A percentile compares a stretch with the other conserved stretches of the same genome.
Conservation (phyloP, 192 early-diverging fungal genomes). For the Podila horticola region DNA sequence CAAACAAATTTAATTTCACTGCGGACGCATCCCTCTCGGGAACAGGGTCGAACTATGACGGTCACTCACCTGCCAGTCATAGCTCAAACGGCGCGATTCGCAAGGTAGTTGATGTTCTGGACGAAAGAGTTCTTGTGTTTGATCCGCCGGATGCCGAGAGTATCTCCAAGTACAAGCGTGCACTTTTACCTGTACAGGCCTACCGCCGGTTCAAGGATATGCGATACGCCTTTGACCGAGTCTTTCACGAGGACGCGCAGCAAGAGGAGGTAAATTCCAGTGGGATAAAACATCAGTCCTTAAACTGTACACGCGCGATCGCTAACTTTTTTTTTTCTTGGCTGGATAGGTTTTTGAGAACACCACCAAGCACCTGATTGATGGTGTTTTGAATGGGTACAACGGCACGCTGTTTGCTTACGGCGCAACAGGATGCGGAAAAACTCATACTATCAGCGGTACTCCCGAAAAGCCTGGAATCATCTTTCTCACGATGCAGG, state of each 20-base stretch:
- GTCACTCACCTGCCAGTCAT: slow-evolving; percentile 3
- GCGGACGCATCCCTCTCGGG: slow-evolving; percentile 39
- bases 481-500: slow-evolving; percentile 92
- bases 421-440: slow-evolving; percentile 85
- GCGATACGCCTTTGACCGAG: slow-evolving; percentile 79
- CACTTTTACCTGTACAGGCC: slow-evolving; percentile 61
- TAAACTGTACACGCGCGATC: not conserved
- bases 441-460: slow-evolving; percentile 84
- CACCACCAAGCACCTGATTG: slow-evolving; percentile 75
- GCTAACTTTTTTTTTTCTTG: not conserved
- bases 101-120: slow-evolving; percentile 70
- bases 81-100: slow-evolving; percentile 3
- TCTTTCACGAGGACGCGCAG: slow-evolving; percentile 74
- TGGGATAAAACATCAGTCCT: too few relatives aligned
- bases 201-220: slow-evolving; percentile 77
- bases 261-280: slow-evolving; percentile 70
- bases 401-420: slow-evolving; percentile 95
- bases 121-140: slow-evolving; percentile 78
- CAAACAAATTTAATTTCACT: slow-evolving; percentile 58
- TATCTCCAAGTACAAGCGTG: slow-evolving; percentile 49
- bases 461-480: slow-evolving; percentile 73
- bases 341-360: slow-evolving; percentile 63
- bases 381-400: slow-evolving; percentile 79
- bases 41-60: not conserved
- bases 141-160: slow-evolving; percentile 73